phyloP scores from a whole-genome alignment of 1,139 yeast genomes.

The Kazachstania sp. region DNA sequence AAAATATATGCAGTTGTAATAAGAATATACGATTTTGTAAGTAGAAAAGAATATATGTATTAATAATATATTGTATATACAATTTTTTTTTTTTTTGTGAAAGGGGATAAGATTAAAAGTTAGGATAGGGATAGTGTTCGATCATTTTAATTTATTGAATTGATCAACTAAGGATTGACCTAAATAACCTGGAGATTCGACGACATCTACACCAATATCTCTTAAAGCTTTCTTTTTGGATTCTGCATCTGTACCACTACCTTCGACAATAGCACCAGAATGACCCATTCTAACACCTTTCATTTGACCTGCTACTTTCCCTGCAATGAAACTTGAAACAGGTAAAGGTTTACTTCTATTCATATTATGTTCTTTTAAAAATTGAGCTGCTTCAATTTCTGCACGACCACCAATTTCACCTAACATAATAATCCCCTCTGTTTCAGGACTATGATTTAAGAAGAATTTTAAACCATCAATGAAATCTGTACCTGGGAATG shows the following conservation, averaged over 20 bases:
- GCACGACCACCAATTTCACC: slow-evolving; percentile 99
- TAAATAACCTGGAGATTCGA: slow-evolving; percentile 93
- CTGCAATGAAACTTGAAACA: slow-evolving; percentile 96
- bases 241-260: slow-evolving; percentile 98
- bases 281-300: slow-evolving; percentile 99
- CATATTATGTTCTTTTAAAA: slow-evolving; percentile 82
- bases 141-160: slow-evolving; percentile 43
- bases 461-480: slow-evolving; percentile 89
- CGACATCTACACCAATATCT: slow-evolving; percentile 90
- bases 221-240: slow-evolving; percentile 90
- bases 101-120: too few relatives aligned
- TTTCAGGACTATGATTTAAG: slow-evolving; percentile 71
- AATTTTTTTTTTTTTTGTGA: too few relatives aligned
- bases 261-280: slow-evolving; percentile 98
- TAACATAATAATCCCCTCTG: slow-evolving; percentile 95
- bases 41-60: too few relatives aligned
- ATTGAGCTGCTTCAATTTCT: slow-evolving; percentile 98
- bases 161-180: slow-evolving; percentile 89
- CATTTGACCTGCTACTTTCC: slow-evolving; percentile 93
- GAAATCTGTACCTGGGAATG: slow-evolving; percentile 99
- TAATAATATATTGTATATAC: too few relatives aligned
- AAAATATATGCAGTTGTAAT: too few relatives aligned
- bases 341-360: slow-evolving; percentile 93
- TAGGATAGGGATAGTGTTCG: too few relatives aligned
- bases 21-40: too few relatives aligned